phyloP scores from a whole-genome alignment of 306 rosid species.

The Quercus bicolor region DNA sequence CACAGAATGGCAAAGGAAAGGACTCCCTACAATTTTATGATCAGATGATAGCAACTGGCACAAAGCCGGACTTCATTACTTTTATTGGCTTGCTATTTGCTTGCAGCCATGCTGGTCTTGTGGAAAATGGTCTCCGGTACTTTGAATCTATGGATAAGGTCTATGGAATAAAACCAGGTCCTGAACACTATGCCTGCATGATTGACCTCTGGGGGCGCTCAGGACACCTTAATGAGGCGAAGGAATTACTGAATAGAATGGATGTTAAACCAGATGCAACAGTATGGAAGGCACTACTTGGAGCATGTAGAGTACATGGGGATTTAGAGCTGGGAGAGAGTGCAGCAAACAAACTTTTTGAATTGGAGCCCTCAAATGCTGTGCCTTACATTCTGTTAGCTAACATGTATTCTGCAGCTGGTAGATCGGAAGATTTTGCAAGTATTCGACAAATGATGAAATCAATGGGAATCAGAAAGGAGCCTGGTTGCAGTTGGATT shows the following conservation, averaged over 20 bases:
- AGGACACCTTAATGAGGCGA: slow-evolving; percentile 63
- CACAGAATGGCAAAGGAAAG: slow-evolving; percentile 81
- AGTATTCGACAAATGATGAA: slow-evolving; percentile 68
- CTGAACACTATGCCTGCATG: slow-evolving; percentile 86
- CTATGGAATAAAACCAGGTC: slow-evolving; percentile 75
- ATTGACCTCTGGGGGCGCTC: slow-evolving; percentile 85
- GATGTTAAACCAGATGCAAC: slow-evolving; percentile 74
- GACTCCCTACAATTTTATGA: slow-evolving; percentile 68
- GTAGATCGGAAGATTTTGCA: slow-evolving; percentile 70
- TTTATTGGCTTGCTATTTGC: slow-evolving; percentile 89
- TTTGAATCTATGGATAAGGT: slow-evolving; percentile 63
- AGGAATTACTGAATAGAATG: slow-evolving; percentile 59
- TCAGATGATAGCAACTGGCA: slow-evolving; percentile 66
- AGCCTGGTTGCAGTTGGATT: slow-evolving; percentile 88
- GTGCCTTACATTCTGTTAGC: slow-evolving; percentile 75
- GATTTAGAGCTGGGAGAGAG: slow-evolving; percentile 73
- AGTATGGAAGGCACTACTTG: slow-evolving; percentile 90
- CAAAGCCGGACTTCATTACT: slow-evolving; percentile 74
- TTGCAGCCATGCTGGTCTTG: slow-evolving; percentile 90
- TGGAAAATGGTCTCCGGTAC: slow-evolving; percentile 48
- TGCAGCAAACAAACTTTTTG: slow-evolving; percentile 64
- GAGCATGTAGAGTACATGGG: slow-evolving; percentile 80
- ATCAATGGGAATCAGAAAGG: slow-evolving; percentile 74
- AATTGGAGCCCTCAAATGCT: slow-evolving; percentile 62
- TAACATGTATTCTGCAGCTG: slow-evolving; percentile 70